Base-by-base conservation (phyloP, 805 yeast genomes). In the Danielia oregonensis region DNA sequence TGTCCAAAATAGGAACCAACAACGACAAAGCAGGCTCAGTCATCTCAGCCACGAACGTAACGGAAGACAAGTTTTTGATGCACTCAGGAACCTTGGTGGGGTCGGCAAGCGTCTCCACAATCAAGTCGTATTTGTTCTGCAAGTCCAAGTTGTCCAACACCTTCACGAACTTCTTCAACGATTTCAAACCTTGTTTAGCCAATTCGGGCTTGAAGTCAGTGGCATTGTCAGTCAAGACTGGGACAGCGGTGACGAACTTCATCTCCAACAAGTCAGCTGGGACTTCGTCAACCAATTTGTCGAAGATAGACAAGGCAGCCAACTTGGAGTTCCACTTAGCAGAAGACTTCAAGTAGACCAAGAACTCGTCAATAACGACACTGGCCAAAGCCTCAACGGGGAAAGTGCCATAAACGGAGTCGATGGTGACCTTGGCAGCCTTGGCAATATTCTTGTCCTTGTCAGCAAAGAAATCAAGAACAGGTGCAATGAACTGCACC, bases 161-260 rank as follows among this genome's bases (percentile, higher is more conserved):
- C 48, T 78, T 75, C 43, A 89, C 94, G 49, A 81, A 86, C 37
- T 72, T 72, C 28, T 74, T 72, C 59, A 88, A 70, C 11, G 86
- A 74, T 49, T 76, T 74, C 49, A 79, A 65, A 47, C 97, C 97
- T 39, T 78, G 86, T 49, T 83, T 80, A 17, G 96, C 88, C 37
- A 93, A 73, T 64, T 91, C 98, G 2, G 97, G 96, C 69, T 91
- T 91, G 75, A 93, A 87, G 59, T 91, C 98, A 37, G 95, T 91
- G 45, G 96, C 78, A 65, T 82, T 75, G 62, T 86, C 95, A 22
- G 95, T 86, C 52, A 91, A 72, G 7, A 84, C 74, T 24, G 98
- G 97, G 22, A 91, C 78, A 4, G 86, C 75, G 36, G 74, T 76
- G 41, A 80, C 79, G 61, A 91, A 91, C 48, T 81, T 79, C 55